phyloP scores from a whole-genome alignment of 768 basidiomycete genomes.

The Hericium coralloides region DNA sequence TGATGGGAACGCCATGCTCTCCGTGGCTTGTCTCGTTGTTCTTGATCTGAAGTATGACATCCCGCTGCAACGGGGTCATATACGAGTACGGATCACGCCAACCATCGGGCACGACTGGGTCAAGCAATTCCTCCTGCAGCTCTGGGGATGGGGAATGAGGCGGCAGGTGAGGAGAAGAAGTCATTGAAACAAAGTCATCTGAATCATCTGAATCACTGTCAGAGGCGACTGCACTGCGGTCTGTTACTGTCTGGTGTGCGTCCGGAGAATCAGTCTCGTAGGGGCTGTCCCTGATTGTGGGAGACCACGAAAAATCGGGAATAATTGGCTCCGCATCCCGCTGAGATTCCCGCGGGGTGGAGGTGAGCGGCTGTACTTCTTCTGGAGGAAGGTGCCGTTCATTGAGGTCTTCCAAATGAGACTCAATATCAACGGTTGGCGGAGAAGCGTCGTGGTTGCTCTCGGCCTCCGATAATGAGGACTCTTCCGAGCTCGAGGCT shows the following conservation, averaged over 20 bases:
- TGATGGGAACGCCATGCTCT: slow-evolving; percentile 4
- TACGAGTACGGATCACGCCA: slow-evolving; percentile 12
- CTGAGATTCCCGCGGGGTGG: too few relatives aligned
- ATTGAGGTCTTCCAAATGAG: too few relatives aligned
- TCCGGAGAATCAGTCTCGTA: background rate
- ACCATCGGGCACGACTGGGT: background rate
- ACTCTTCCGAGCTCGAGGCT: too few relatives aligned
- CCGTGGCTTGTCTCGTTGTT: slow-evolving; percentile 1
- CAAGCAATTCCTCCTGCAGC: background rate
- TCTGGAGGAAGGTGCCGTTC: too few relatives aligned
- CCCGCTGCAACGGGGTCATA: slow-evolving; percentile 9
- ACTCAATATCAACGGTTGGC: too few relatives aligned
- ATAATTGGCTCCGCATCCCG: too few relatives aligned
- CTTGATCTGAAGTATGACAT: slow-evolving; percentile 10
- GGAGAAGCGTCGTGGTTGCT: too few relatives aligned
- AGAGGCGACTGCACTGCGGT: background rate
- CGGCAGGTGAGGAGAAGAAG: background rate
- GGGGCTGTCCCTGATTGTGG: background rate
- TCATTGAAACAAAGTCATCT: background rate
- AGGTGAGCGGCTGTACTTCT: too few relatives aligned
- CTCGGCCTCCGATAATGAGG: too few relatives aligned
- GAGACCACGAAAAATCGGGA: too few relatives aligned
- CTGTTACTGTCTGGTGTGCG: background rate
- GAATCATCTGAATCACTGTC: background rate
- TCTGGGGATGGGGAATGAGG: background rate